Conservation (phyloP, 495 filamentous ascomycete genomes). For the Penicillium lagena region DNA sequence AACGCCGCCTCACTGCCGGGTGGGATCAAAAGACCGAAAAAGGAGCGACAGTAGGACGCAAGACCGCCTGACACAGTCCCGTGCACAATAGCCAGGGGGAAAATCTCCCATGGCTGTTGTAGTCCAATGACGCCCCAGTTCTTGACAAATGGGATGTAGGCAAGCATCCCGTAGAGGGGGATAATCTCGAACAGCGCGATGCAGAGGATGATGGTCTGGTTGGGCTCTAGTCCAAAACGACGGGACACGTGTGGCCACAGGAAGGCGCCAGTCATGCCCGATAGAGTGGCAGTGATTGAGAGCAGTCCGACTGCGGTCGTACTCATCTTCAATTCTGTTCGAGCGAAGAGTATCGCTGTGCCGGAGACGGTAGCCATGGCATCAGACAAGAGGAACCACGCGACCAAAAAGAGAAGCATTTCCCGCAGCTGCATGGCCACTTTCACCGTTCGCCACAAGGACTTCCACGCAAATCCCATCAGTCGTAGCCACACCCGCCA, state of each 20-base stretch:
- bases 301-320: constrained; percentile 71
- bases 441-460: constrained; percentile 67
- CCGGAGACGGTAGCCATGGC: constrained; percentile 85
- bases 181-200: constrained; percentile 81
- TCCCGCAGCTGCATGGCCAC: constrained; percentile 70
- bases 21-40: constrained; percentile 80
- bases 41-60: constrained; percentile 74
- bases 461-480: constrained; percentile 72
- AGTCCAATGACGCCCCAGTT: constrained; percentile 70
- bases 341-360: constrained; percentile 87
- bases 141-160: constrained; percentile 71
- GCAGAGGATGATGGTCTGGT: constrained; percentile 77
- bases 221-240: constrained; percentile 53
- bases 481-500: constrained; percentile 43
- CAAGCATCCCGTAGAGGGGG: constrained; percentile 77
- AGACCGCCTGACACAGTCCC: constrained; percentile 82
- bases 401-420: constrained; percentile 72
- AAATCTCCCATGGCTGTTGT: constrained; percentile 89
- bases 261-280: constrained; percentile 77
- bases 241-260: constrained; percentile 70
- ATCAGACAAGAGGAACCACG: constrained; percentile 87
- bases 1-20: constrained; percentile 90
- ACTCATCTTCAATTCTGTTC: constrained; percentile 77
- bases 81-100: constrained; percentile 75
- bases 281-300: constrained; percentile 73